A percentile compares a stretch with the other conserved stretches of the same genome.
Conservation (phyloP, 2,329 filamentous ascomycete species). For the Microcyclosporella mali region DNA sequence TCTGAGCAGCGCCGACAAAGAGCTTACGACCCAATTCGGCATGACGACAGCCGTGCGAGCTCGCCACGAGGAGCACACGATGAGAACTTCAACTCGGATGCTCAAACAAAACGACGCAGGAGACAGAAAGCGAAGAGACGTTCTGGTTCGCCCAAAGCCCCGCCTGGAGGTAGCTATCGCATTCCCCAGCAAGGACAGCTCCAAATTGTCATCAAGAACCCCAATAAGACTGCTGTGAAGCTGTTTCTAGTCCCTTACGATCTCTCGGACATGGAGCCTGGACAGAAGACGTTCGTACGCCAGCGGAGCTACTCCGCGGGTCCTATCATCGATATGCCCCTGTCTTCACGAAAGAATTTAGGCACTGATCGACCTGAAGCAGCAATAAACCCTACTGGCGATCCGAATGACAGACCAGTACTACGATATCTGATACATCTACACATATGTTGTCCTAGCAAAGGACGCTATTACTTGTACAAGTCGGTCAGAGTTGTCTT, state of each 20-base stretch:
- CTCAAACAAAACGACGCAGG: conserved; percentile 20
- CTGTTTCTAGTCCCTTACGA: conserved; percentile 92
- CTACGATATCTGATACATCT: conserved; percentile 87
- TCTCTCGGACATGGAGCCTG: conserved; percentile 82
- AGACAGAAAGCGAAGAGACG: conserved; percentile 54
- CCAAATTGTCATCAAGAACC: conserved; percentile 96
- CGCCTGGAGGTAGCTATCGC: conserved; percentile 83
- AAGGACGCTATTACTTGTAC: conserved; percentile 81
- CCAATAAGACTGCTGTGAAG: conserved; percentile 96
- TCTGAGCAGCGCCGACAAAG: conserved; percentile 30
- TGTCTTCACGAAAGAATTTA: conserved; percentile 41
- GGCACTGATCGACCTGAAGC: conserved; percentile 52
- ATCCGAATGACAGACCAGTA: conserved; percentile 59
- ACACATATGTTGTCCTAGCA: conserved; percentile 82
- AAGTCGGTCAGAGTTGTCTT: conserved; percentile 92
- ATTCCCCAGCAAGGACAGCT: conserved; percentile 91
- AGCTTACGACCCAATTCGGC: conserved; percentile 18
- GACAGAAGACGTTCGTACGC: conserved; percentile 91
- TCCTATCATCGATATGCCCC: conserved; percentile 68
- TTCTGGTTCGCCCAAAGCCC: conserved; percentile 53
- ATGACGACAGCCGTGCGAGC: conserved; percentile 26
- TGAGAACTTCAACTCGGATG: conserved; percentile 21
- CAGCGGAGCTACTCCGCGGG: conserved; percentile 89
- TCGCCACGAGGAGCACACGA: conserved; percentile 21
- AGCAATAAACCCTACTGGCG: conserved; percentile 43